Conservation (phyloP, 495 filamentous ascomycete species). For the Xylaria palmicola region DNA sequence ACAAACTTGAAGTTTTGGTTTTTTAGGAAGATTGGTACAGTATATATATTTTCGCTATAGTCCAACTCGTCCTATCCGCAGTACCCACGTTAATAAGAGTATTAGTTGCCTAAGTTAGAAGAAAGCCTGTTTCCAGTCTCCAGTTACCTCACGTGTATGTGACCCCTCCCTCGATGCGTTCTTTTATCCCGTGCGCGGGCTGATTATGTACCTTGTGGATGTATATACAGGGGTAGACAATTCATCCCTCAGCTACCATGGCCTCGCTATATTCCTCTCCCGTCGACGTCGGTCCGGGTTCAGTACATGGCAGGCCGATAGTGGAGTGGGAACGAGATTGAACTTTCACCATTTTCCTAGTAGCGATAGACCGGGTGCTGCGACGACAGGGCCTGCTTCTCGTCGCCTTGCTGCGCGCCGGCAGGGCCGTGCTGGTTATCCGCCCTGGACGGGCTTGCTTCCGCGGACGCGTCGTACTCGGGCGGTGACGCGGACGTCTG, state of each 20-base stretch:
- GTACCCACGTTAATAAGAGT: not conserved
- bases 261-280: not conserved
- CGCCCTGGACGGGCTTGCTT: not conserved
- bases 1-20: not conserved
- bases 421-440: not conserved
- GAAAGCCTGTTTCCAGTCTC: not conserved
- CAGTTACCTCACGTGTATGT: not conserved
- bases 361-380: constrained; percentile 6
- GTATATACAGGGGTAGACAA: not conserved
- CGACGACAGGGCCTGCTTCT: constrained; percentile 4
- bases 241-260: not conserved
- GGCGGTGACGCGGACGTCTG: constrained; percentile 9
- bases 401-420: not conserved
- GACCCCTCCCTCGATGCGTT: not conserved
- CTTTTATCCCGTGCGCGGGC: not conserved
- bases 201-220: not conserved
- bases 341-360: not conserved
- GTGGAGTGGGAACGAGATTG: too few species aligned
- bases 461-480: constrained; percentile 11
- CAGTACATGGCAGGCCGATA: not conserved
- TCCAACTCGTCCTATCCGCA: not conserved
- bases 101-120: not conserved
- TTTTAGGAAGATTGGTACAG: not conserved
- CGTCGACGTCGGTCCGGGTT: not conserved
- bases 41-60: not conserved